These are phyloP conservation scores for Globisporangium rhizosaccharum DNA, from an alignment of 352 stramenopile genomes.

Conservation along the genomic window DNA sequence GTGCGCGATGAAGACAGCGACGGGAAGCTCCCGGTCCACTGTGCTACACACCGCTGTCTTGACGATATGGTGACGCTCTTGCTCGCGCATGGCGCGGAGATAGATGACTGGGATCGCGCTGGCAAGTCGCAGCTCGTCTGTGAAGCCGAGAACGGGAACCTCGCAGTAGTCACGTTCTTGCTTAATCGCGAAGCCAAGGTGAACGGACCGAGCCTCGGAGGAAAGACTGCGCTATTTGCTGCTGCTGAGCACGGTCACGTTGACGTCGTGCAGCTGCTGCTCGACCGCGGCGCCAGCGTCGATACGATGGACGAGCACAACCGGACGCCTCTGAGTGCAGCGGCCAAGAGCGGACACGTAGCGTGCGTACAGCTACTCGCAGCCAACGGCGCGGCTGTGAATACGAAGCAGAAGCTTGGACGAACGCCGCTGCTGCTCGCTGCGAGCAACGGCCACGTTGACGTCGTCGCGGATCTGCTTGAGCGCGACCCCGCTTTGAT, in stretches of 20 bases:
- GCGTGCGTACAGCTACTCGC: neutral
- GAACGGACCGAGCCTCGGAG: neutral
- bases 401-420: neutral
- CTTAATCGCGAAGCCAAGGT: neutral
- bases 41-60: neutral
- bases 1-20: slow-evolving; percentile 3
- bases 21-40: slow-evolving; percentile 1
- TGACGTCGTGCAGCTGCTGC: neutral
- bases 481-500: neutral
- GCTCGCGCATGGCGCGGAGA: neutral
- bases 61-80: neutral
- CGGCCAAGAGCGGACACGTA: slow-evolving; percentile 3
- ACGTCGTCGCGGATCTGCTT: slow-evolving; percentile 2
- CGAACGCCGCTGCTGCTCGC: slow-evolving; percentile 6
- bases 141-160: neutral
- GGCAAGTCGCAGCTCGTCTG: slow-evolving; percentile 1
- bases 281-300: neutral
- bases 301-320: neutral
- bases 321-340: slow-evolving; percentile 3
- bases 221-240: slow-evolving; percentile 2
- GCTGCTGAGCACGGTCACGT: neutral
- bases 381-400: neutral
- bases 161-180: neutral
- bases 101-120: neutral
- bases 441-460: slow-evolving; percentile 1